Percentiles rank a stretch among this genome's conserved stretches.
Conservation (phyloP, 192 early-diverging fungal species). For the Coemansia interrupta region DNA sequence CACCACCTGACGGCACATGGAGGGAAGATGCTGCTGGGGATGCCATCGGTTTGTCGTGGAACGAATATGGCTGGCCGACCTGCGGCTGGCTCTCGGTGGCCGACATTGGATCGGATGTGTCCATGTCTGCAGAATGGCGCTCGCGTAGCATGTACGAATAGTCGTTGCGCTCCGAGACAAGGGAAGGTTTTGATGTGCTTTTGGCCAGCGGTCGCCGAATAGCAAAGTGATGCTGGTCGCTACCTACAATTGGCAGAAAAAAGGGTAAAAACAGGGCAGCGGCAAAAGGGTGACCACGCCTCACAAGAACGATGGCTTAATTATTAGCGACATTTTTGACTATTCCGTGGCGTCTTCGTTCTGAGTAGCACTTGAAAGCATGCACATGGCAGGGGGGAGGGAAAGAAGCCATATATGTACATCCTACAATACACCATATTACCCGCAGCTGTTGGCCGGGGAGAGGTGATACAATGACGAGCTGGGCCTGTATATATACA, state of each 20-base stretch:
- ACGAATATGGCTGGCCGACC: conserved; percentile 30
- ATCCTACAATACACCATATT: too few species aligned
- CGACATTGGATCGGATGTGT: conserved; percentile 7
- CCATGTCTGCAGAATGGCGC: conserved; percentile 27
- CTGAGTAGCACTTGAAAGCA: conserved; percentile 2
- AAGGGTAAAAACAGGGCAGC: neutral
- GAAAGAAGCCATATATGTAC: neutral
- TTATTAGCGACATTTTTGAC: neutral
- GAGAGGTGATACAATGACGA: too few species aligned
- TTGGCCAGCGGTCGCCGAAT: conserved; percentile 7
- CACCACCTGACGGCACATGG: neutral
- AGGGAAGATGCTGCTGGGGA: neutral
- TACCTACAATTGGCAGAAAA: conserved; percentile 9
- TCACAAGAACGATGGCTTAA: conserved; percentile 3
- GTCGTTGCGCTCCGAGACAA: conserved; percentile 34
- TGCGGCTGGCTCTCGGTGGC: conserved; percentile 18
- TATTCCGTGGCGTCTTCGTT: conserved; percentile 8
- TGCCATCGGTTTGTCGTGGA: conserved; percentile 17
- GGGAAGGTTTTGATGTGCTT: conserved; percentile 16
- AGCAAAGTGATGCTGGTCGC: conserved; percentile 5
- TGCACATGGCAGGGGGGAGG: neutral
- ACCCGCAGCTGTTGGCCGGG: too few species aligned
- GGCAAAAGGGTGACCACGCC: too few species aligned
- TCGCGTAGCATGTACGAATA: conserved; percentile 47
- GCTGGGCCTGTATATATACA: too few species aligned